phyloP scores from a whole-genome alignment of 306 rosid species.

The Erythrophleum fordii region DNA sequence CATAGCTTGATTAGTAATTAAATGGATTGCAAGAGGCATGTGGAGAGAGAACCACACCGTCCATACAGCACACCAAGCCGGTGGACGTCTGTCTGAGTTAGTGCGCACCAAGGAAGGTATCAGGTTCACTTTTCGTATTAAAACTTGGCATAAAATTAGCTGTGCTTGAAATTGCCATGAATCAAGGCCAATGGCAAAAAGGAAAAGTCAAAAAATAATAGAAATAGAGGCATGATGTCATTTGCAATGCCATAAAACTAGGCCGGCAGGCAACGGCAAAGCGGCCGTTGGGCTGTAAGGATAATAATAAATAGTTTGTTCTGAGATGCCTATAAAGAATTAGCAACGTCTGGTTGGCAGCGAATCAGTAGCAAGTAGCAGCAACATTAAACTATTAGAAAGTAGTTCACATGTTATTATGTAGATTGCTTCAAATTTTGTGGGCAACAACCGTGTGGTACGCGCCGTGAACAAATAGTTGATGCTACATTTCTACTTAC shows the following conservation, averaged over 20 bases:
- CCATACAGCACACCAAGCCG: constrained; percentile 25
- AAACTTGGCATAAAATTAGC: constrained; percentile 1
- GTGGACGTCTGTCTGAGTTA: constrained; percentile 30
- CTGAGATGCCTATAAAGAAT: constrained; percentile 6
- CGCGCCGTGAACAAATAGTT: not conserved
- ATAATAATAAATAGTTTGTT: constrained; percentile 13
- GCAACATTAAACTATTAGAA: constrained; percentile 27
- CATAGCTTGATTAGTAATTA: not conserved
- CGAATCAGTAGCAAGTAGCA: not conserved
- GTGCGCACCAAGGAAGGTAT: constrained; percentile 20
- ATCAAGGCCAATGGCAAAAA: too few species aligned
- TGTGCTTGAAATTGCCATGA: too few species aligned
- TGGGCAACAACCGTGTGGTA: not conserved
- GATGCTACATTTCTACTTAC: not conserved
- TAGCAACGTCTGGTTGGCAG: constrained; percentile 40
- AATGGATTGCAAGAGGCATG: not conserved
- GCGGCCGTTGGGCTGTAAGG: constrained; percentile 40
- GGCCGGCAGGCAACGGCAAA: constrained; percentile 38
- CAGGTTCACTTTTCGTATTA: not conserved
- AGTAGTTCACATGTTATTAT: constrained; percentile 34
- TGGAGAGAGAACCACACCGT: constrained; percentile 18
- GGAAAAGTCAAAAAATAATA: constrained; percentile 9
- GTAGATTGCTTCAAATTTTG: not conserved
- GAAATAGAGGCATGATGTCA: not conserved
- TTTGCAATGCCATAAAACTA: not conserved